Conservation (phyloP, 2,329 filamentous ascomycete genomes). For the Claviceps sp. region DNA sequence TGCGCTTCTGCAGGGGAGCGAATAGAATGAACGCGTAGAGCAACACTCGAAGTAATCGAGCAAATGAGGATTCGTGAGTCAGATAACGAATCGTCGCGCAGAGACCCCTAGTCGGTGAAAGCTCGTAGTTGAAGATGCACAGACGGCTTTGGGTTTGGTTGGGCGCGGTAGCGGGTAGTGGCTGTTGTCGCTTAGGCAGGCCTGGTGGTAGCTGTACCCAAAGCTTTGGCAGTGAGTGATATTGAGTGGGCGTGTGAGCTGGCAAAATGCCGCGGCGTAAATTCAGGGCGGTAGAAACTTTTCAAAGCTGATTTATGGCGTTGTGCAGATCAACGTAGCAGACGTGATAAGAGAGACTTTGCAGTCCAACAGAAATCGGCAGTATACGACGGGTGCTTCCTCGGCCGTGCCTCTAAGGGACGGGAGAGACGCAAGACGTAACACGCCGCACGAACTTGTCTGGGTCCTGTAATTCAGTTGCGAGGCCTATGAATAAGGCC, state of each 20-base stretch:
- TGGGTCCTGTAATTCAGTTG: slow-evolving; percentile 12
- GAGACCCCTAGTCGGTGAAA: slow-evolving; percentile 14
- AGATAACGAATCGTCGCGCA: slow-evolving; percentile 12
- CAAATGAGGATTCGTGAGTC: slow-evolving; percentile 5
- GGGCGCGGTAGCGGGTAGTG: slow-evolving; percentile 27
- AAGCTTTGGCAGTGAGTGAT: slow-evolving; percentile 46
- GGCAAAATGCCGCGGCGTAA: slow-evolving; percentile 36
- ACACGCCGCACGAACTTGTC: not conserved
- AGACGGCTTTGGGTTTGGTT: slow-evolving; percentile 27
- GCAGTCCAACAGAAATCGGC: not conserved
- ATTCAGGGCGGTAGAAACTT: slow-evolving; percentile 16
- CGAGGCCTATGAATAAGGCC: slow-evolving; percentile 11
- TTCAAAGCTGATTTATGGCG: slow-evolving; percentile 41
- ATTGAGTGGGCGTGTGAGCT: slow-evolving; percentile 41
- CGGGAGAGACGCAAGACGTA: slow-evolving; percentile 2
- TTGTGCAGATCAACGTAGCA: slow-evolving; percentile 43
- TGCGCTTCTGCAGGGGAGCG: slow-evolving; percentile 5
- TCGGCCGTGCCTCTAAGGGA: not conserved
- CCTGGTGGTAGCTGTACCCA: slow-evolving; percentile 29
- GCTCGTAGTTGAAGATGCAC: slow-evolving; percentile 19
- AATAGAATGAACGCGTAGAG: slow-evolving; percentile 8
- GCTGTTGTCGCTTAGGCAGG: slow-evolving; percentile 21
- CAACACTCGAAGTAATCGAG: slow-evolving; percentile 5
- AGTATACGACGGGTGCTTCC: not conserved
- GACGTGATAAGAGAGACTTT: not conserved